Evolutionary conservation across 2,329 filamentous ascomycete genomes (phyloP).

Genomic region (Colletotrichum camelliae): DNA sequence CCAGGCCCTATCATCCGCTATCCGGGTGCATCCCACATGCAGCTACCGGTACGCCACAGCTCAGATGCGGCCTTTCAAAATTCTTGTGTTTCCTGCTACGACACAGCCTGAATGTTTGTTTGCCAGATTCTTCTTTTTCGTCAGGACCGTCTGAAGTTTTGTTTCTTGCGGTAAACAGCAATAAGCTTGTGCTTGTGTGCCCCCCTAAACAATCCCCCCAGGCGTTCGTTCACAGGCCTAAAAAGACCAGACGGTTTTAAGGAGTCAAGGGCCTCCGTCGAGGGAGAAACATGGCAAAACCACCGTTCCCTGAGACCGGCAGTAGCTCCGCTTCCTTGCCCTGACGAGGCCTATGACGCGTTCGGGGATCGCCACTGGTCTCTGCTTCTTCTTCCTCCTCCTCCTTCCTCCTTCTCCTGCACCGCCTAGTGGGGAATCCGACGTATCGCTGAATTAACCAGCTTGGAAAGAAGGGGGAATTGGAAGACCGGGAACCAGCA

Average conservation of each 20-base stretch:
- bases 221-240: neutral
- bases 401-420: neutral
- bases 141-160: neutral
- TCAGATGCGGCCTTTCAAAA: neutral
- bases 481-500: neutral
- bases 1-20: neutral
- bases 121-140: neutral
- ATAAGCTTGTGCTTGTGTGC: neutral
- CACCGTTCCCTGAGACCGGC: neutral
- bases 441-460: neutral
- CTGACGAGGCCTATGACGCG: conserved; percentile 20
- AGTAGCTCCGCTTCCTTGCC: neutral
- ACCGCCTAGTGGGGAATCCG: conserved; percentile 10
- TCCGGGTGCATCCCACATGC: neutral
- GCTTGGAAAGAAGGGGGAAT: neutral
- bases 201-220: neutral
- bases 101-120: neutral
- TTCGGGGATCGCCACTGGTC: conserved; percentile 5
- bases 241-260: neutral
- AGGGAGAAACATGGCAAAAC: neutral
- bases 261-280: neutral
- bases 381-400: neutral
- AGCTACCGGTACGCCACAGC: neutral
- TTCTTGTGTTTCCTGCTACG: neutral
- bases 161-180: neutral